Conservation (phyloP, 2,329 filamentous ascomycete species). For the Hypoxylon sp. region DNA sequence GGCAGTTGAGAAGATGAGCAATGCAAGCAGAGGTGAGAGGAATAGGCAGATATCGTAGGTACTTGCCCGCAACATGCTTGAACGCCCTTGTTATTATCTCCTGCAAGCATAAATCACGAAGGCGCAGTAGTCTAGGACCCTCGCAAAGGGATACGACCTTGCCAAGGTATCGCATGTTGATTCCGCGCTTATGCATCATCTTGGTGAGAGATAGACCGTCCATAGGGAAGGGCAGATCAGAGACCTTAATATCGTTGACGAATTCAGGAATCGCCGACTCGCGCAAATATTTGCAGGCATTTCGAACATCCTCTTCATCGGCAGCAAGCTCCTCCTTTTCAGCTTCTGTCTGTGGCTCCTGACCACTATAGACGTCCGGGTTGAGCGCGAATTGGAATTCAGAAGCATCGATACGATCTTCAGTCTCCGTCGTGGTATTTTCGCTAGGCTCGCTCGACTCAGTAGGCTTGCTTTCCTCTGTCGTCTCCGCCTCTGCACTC, state of each 20-base stretch:
- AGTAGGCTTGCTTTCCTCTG: slow-evolving; percentile 48
- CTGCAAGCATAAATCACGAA: slow-evolving; percentile 82
- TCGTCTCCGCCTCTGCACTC: slow-evolving; percentile 48
- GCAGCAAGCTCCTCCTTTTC: slow-evolving; percentile 86
- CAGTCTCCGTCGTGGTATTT: slow-evolving; percentile 56
- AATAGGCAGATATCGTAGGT: slow-evolving; percentile 83
- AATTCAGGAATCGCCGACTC: slow-evolving; percentile 86
- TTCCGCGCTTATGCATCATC: slow-evolving; percentile 94
- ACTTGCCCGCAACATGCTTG: slow-evolving; percentile 88
- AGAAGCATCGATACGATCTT: slow-evolving; percentile 85
- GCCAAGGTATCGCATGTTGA: slow-evolving; percentile 97
- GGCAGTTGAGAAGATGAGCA: slow-evolving; percentile 92
- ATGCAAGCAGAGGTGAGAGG: slow-evolving; percentile 84
- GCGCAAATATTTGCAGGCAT: slow-evolving; percentile 83
- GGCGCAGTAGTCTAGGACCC: slow-evolving; percentile 79
- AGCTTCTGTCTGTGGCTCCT: slow-evolving; percentile 87
- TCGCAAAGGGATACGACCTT: slow-evolving; percentile 79
- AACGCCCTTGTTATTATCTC: slow-evolving; percentile 97
- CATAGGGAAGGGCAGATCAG: slow-evolving; percentile 97
- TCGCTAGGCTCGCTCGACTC: slow-evolving; percentile 51
- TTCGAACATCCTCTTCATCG: slow-evolving; percentile 90
- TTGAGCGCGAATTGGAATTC: slow-evolving; percentile 91
- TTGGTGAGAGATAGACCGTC: slow-evolving; percentile 92
- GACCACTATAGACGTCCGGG: slow-evolving; percentile 94
- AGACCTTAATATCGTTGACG: slow-evolving; percentile 87